A percentile compares a stretch with the other conserved stretches of the same genome.
Conservation (phyloP, 805 yeast genomes). For the Ogataea nitratoaversa region DNA sequence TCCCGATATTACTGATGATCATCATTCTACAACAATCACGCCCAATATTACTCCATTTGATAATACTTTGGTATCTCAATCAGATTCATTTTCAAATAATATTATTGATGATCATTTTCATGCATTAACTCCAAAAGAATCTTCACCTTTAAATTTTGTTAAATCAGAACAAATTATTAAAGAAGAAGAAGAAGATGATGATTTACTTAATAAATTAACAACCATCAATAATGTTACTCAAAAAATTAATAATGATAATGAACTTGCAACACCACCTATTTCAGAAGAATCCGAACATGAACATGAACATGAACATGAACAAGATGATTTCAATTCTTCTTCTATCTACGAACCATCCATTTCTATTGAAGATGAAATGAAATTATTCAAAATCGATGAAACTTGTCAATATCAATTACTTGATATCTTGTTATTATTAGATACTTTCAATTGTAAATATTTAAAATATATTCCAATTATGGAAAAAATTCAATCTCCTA, state of each 20-base stretch:
- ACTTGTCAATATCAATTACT: background rate
- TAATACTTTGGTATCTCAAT: background rate
- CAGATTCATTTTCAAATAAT: no score
- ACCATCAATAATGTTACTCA: background rate
- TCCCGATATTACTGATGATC: background rate
- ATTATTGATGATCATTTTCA: no score
- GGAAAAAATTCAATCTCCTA: slow-evolving; percentile 20
- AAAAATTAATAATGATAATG: background rate
- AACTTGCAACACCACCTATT: background rate
- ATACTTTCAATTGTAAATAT: slow-evolving; percentile 18
- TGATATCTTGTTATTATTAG: slow-evolving; percentile 5
- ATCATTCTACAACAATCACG: no score
- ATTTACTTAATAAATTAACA: background rate
- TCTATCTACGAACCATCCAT: background rate
- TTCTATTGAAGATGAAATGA: slow-evolving; percentile 1
- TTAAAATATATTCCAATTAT: slow-evolving; percentile 25
- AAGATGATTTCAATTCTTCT: background rate
- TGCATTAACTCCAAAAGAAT: slow-evolving; percentile 5
- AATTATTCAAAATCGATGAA: background rate
- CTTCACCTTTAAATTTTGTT: background rate
- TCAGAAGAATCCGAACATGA: background rate
- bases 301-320: no score
- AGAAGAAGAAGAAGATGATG: background rate
- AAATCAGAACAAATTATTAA: background rate
- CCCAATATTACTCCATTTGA: no score